A percentile compares a stretch with the other conserved stretches of the same genome.
Conservation (phyloP, 1,284 basidiomycete species). For the Tetrapyrgos nigripes region DNA sequence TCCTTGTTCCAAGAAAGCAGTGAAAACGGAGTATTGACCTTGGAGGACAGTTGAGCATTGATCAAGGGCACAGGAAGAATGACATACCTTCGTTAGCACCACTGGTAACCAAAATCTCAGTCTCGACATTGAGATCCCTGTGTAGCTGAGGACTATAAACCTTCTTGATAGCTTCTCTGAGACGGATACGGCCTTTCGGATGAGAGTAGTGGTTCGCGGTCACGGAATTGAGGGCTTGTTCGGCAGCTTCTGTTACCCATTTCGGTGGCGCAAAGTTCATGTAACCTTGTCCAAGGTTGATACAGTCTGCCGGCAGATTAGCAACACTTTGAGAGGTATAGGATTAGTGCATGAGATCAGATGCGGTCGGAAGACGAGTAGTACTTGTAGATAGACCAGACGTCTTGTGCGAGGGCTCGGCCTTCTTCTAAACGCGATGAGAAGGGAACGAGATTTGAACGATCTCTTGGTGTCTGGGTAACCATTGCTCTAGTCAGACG, state of each 20-base stretch:
- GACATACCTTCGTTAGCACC: constrained; percentile 91
- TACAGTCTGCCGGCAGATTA: constrained; percentile 85
- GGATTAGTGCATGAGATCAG: constrained; percentile 12
- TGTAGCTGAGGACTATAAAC: constrained; percentile 79
- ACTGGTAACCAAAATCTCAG: constrained; percentile 92
- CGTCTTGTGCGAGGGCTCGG: constrained; percentile 81
- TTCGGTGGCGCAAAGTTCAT: constrained; percentile 91
- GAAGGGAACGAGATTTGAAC: constrained; percentile 62
- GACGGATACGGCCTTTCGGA: constrained; percentile 84
- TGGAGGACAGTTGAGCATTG: constrained; percentile 8
- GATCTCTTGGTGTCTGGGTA: constrained; percentile 35
- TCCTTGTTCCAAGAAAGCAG: constrained; percentile 86
- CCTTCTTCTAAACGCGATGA: constrained; percentile 76
- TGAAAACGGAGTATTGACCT: constrained; percentile 92
- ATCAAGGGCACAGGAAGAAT: not conserved
- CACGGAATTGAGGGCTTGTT: constrained; percentile 71
- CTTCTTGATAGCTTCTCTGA: constrained; percentile 85
- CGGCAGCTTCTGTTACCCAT: constrained; percentile 84
- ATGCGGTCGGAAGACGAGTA: constrained; percentile 14
- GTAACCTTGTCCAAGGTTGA: constrained; percentile 94
- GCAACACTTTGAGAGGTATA: constrained; percentile 59
- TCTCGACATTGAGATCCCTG: constrained; percentile 81
- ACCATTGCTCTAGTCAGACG: constrained; percentile 28
- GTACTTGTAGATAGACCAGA: constrained; percentile 94
- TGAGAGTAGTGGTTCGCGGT: constrained; percentile 90